phyloP scores from a whole-genome alignment of 2,329 filamentous ascomycete genomes.

The Paraphoma chrysanthemicola region DNA sequence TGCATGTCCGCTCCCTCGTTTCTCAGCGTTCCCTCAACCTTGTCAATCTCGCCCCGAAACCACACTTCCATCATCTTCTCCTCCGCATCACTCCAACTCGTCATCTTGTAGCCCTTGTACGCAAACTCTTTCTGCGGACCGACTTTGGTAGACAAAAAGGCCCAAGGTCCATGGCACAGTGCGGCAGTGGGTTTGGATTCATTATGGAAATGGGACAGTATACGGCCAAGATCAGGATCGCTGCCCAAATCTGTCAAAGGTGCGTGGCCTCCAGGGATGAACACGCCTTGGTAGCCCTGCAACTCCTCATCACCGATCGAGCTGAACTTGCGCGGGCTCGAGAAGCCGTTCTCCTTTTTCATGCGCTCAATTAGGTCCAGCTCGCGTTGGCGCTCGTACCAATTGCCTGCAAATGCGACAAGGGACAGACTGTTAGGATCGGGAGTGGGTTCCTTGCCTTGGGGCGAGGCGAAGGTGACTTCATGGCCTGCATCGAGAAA shows the following conservation, averaged over 20 bases:
- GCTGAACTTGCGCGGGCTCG: slow-evolving; percentile 45
- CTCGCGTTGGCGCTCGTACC: slow-evolving; percentile 52
- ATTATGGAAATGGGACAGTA: slow-evolving; percentile 51
- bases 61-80: slow-evolving; percentile 57
- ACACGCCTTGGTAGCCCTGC: slow-evolving; percentile 49
- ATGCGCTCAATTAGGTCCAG: slow-evolving; percentile 52
- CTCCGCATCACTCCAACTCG: slow-evolving; percentile 54
- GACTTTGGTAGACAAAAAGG: slow-evolving; percentile 52
- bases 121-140: slow-evolving; percentile 46
- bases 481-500: slow-evolving; percentile 46
- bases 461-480: slow-evolving; percentile 55
- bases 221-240: slow-evolving; percentile 52
- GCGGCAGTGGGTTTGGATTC: slow-evolving; percentile 53
- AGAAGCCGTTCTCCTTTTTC: slow-evolving; percentile 55
- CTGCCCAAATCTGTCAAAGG: slow-evolving; percentile 52
- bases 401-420: slow-evolving; percentile 55
- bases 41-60: slow-evolving; percentile 51
- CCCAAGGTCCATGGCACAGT: slow-evolving; percentile 58
- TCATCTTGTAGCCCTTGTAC: slow-evolving; percentile 57
- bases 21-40: slow-evolving; percentile 49
- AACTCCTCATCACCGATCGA: slow-evolving; percentile 52
- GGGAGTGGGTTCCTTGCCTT: slow-evolving; percentile 50
- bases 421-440: slow-evolving; percentile 53
- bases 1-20: slow-evolving; percentile 54
- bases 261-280: slow-evolving; percentile 56